Conservation (phyloP, 2,329 filamentous ascomycete genomes). For the Geosmithia putterillii region DNA sequence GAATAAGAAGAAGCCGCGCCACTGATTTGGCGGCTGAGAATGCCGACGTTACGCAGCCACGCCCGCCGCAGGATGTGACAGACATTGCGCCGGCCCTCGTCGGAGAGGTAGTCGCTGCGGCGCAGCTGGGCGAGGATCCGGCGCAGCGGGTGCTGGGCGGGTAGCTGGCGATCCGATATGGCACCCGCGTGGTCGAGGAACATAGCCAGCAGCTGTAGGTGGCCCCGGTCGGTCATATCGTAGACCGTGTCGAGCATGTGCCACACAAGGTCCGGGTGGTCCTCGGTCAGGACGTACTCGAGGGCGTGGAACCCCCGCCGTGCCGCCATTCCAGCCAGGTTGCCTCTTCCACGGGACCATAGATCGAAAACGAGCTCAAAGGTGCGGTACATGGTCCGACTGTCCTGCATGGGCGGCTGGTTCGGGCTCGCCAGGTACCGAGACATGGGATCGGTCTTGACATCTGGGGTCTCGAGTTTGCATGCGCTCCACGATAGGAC, state of each 20-base stretch:
- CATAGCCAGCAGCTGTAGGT: slow-evolving; percentile 18
- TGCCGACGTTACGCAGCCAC: slow-evolving; percentile 22
- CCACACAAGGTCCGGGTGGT: slow-evolving; percentile 24
- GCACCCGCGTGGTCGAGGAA: slow-evolving; percentile 19
- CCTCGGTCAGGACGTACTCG: slow-evolving; percentile 21
- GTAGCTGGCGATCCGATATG: slow-evolving; percentile 14
- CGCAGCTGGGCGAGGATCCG: slow-evolving; percentile 17
- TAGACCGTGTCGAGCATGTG: slow-evolving; percentile 24
- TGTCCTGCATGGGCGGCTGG: slow-evolving; percentile 21
- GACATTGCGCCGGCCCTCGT: slow-evolving; percentile 15
- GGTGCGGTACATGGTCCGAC: slow-evolving; percentile 25
- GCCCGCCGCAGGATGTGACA: slow-evolving; percentile 20
- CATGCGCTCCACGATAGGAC: slow-evolving; percentile 20
- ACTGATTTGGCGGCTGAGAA: slow-evolving; percentile 17
- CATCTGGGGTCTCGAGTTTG: slow-evolving; percentile 16
- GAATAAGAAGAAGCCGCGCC: too few species aligned
- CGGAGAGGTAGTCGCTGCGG: slow-evolving; percentile 16
- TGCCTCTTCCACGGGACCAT: slow-evolving; percentile 20
- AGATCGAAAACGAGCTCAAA: slow-evolving; percentile 24
- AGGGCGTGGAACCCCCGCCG: slow-evolving; percentile 20
- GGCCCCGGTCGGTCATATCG: slow-evolving; percentile 21
- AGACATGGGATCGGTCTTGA: slow-evolving; percentile 20
- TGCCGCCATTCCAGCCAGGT: slow-evolving; percentile 22
- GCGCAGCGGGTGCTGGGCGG: slow-evolving; percentile 18
- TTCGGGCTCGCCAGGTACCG: slow-evolving; percentile 20